A percentile compares a stretch with the other conserved stretches of the same genome.
Evolutionary conservation across 202 grass and related monocot species (phyloP).

Genomic region (Eragrostis tef): DNA sequence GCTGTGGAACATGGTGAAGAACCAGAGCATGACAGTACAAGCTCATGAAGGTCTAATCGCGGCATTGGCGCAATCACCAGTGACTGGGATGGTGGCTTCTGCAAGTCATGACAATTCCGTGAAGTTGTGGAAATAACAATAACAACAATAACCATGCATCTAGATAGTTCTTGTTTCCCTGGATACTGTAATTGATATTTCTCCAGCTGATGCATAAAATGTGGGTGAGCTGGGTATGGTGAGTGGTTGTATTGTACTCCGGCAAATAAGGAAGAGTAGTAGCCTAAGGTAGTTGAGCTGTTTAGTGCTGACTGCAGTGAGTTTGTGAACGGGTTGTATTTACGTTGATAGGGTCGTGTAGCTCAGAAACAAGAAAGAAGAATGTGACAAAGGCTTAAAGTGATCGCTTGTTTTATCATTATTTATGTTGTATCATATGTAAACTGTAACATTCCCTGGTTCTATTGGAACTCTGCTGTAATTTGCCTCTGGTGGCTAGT

Average conservation of each 20-base stretch:
- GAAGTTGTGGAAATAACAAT: slow-evolving; percentile 91
- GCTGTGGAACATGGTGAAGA: slow-evolving; percentile 91
- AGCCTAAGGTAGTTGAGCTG: slow-evolving; percentile 27
- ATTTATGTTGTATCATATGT: slow-evolving; percentile 28
- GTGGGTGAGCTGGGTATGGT: slow-evolving; percentile 16
- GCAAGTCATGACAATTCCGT: slow-evolving; percentile 93
- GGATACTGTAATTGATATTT: slow-evolving; percentile 40
- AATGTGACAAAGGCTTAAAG: slow-evolving; percentile 41
- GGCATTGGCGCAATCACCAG: slow-evolving; percentile 70
- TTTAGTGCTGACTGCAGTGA: slow-evolving; percentile 36
- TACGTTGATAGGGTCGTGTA: slow-evolving; percentile 47
- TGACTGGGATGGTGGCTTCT: slow-evolving; percentile 86
- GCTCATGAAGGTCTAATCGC: slow-evolving; percentile 88
- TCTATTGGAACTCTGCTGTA: slow-evolving; percentile 40
- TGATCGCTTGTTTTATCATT: slow-evolving; percentile 35
- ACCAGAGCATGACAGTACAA: slow-evolving; percentile 79
- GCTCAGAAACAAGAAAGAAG: slow-evolving; percentile 20
- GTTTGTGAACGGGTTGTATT: slow-evolving; percentile 47
- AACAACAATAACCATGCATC: slow-evolving; percentile 23
- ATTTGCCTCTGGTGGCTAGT: slow-evolving; percentile 40
- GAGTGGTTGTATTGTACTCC: slow-evolving; percentile 20
- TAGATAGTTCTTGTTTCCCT: slow-evolving; percentile 34
- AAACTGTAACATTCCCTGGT: slow-evolving; percentile 18
- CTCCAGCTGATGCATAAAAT: slow-evolving; percentile 46
- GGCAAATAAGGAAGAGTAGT: slow-evolving; percentile 50